Base-by-base conservation (phyloP, 345 rosid genomes). In the Eucalyptus marginata region DNA sequence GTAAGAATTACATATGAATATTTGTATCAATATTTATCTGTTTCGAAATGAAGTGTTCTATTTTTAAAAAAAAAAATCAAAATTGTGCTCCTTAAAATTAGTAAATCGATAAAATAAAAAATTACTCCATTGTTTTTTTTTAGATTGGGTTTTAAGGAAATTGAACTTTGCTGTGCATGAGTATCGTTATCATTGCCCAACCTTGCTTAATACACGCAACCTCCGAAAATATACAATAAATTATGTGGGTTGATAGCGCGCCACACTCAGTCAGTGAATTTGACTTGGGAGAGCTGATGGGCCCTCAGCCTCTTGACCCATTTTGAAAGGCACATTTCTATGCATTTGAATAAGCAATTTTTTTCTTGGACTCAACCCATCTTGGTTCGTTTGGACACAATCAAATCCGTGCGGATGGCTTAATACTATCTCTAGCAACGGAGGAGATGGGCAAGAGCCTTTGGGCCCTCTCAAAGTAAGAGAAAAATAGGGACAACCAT, bases 301-400 rank as follows among this genome's bases (percentile, higher is more conserved):
- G 71, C 71, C 36, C 40, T 66, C 11, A 31, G 3, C 5, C 22
- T 29, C 11, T 17, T 5, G 2, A n/a, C 33, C 40, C 40, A 16
- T 64, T 64, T n/a, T 1, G 36, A 14, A 66, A 7, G 11, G 22
- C 3, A 66, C 8, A 0, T n/a, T 15, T 66, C 5, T 3, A 8
- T 16, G 20, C 5, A 15, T n/a, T 8, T 15, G 36, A n/a, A n/a
- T 7, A 66, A 66, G 20, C 3, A n/a, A n/a, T n/a, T 14, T 15
- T 4, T 17, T 66, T 66, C 33, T 1, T 66, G 20, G 2, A 15
- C 20, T 4, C 10, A 3, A 9, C 22, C 10, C 40, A 4, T 31
- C 22, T 66, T 8, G 40, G 0, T 15, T 15, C 2, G 3, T 31
- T 8, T 0, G 40, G 2, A 31, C 40, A 2, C 22, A 15, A 31